These are phyloP conservation scores for Rhodotorula sp. DNA, from an alignment of 1,284 basidiomycete species.

Conservation along the genomic window DNA sequence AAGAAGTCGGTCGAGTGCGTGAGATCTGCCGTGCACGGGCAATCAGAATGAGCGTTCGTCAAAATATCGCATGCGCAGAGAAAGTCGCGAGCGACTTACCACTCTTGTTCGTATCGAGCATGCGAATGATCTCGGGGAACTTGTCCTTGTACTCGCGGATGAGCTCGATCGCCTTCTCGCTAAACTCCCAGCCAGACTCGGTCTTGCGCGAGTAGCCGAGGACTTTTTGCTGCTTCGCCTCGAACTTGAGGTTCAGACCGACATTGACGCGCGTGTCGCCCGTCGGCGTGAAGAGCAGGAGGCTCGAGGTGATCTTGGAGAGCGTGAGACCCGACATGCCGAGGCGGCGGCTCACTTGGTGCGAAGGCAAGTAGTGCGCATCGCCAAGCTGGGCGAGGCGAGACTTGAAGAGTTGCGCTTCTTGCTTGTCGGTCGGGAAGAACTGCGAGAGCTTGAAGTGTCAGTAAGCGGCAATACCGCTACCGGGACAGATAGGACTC, in stretches of 20 bases:
- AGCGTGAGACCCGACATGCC: slow-evolving; percentile 71
- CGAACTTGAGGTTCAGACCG: slow-evolving; percentile 93
- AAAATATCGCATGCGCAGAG: neutral
- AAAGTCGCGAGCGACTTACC: slow-evolving; percentile 7
- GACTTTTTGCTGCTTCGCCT: slow-evolving; percentile 93
- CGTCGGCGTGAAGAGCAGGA: slow-evolving; percentile 69
- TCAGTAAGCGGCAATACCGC: neutral
- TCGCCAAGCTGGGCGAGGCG: slow-evolving; percentile 62
- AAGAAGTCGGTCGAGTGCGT: slow-evolving; percentile 72
- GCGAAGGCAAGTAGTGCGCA: slow-evolving; percentile 71
- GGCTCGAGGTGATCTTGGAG: slow-evolving; percentile 86
- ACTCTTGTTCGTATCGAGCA: slow-evolving; percentile 56
- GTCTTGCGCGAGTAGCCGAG: slow-evolving; percentile 88
- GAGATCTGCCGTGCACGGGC: slow-evolving; percentile 49
- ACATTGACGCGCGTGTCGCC: slow-evolving; percentile 84
- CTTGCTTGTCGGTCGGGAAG: slow-evolving; percentile 74
- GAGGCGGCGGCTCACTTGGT: slow-evolving; percentile 67
- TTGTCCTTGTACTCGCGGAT: slow-evolving; percentile 77
- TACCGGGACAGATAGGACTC: slow-evolving; percentile 46
- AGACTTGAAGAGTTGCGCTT: slow-evolving; percentile 73
- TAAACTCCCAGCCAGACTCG: slow-evolving; percentile 88
- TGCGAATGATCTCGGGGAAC: slow-evolving; percentile 78
- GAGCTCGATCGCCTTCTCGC: slow-evolving; percentile 77
- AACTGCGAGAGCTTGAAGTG: slow-evolving; percentile 57
- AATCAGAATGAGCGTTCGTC: neutral